These are phyloP conservation scores for Cordyceps farinosa DNA, from an alignment of 2,329 filamentous ascomycete species.

Conservation along the genomic window DNA sequence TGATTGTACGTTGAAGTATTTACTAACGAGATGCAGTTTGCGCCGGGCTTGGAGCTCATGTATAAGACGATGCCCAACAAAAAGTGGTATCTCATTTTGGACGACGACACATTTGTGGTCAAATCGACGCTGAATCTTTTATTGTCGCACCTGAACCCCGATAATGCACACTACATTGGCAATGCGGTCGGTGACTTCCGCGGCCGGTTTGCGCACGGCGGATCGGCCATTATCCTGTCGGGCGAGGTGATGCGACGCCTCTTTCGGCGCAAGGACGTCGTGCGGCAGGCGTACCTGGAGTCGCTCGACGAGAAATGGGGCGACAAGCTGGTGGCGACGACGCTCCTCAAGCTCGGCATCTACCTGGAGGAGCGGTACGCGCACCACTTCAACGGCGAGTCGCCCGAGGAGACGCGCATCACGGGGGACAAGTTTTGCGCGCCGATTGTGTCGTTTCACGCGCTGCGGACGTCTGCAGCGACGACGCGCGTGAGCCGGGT, in stretches of 20 bases:
- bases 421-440: constrained; percentile 49
- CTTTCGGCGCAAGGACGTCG: constrained; percentile 40
- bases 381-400: constrained; percentile 54
- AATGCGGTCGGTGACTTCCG: constrained; percentile 56
- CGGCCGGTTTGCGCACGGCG: constrained; percentile 54
- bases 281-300: constrained; percentile 42
- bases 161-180: constrained; percentile 48
- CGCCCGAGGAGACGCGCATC: constrained; percentile 47
- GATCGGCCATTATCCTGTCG: constrained; percentile 52
- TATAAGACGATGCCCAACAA: constrained; percentile 49
- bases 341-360: constrained; percentile 50
- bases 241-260: constrained; percentile 46
- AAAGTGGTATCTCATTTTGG: constrained; percentile 57
- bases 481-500: constrained; percentile 44
- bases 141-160: constrained; percentile 47
- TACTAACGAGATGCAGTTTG: constrained; percentile 40
- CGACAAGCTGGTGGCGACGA: constrained; percentile 51
- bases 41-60: constrained; percentile 51
- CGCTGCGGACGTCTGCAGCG: constrained; percentile 40
- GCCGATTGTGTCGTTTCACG: constrained; percentile 54
- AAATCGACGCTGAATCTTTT: constrained; percentile 46
- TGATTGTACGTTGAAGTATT: not conserved
- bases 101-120: constrained; percentile 56
- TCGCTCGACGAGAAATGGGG: constrained; percentile 52
- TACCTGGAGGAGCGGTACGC: constrained; percentile 54